Percentiles rank a stretch among this genome's conserved stretches.
Conservation (phyloP, 2,329 filamentous ascomycete species). For the Triangularia setosa region DNA sequence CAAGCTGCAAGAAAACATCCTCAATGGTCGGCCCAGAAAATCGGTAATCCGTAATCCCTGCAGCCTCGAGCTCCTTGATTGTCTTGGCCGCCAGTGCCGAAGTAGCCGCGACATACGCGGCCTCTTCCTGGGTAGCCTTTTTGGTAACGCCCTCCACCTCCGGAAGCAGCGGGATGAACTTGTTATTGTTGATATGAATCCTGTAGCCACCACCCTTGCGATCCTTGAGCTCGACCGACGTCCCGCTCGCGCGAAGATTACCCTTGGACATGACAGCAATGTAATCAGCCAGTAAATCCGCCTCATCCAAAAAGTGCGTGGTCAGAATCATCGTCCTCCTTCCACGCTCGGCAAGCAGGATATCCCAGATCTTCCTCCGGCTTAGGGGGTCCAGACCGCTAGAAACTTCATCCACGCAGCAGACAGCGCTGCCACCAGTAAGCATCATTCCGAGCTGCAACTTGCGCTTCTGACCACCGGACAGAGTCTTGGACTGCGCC, state of each 20-base stretch:
- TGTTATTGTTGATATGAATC: slow-evolving; percentile 65
- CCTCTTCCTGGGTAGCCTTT: slow-evolving; percentile 63
- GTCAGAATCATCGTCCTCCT: slow-evolving; percentile 80
- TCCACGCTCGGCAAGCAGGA: slow-evolving; percentile 79
- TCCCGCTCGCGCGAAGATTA: slow-evolving; percentile 74
- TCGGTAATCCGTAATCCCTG: slow-evolving; percentile 70
- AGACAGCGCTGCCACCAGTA: slow-evolving; percentile 81
- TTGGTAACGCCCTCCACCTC: slow-evolving; percentile 54
- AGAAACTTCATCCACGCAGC: slow-evolving; percentile 88
- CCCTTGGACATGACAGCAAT: slow-evolving; percentile 87
- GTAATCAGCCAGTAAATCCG: slow-evolving; percentile 82
- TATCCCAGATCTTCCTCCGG: slow-evolving; percentile 89
- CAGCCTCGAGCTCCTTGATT: slow-evolving; percentile 63
- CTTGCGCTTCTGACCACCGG: slow-evolving; percentile 88
- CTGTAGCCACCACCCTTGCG: slow-evolving; percentile 78
- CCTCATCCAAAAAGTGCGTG: slow-evolving; percentile 92
- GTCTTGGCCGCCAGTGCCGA: slow-evolving; percentile 69
- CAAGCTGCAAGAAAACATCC: slow-evolving; percentile 83
- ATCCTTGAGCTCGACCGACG: slow-evolving; percentile 82
- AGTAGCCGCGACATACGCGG: slow-evolving; percentile 66
- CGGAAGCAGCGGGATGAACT: slow-evolving; percentile 43
- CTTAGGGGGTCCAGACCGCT: slow-evolving; percentile 84
- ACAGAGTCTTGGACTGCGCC: slow-evolving; percentile 71
- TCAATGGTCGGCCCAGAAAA: slow-evolving; percentile 88
- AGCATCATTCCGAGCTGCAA: slow-evolving; percentile 94